A percentile compares a stretch with the other conserved stretches of the same genome.
phyloP scores from a whole-genome alignment of 2,329 filamentous ascomycete genomes.

The Colletotrichum cordylinicola region DNA sequence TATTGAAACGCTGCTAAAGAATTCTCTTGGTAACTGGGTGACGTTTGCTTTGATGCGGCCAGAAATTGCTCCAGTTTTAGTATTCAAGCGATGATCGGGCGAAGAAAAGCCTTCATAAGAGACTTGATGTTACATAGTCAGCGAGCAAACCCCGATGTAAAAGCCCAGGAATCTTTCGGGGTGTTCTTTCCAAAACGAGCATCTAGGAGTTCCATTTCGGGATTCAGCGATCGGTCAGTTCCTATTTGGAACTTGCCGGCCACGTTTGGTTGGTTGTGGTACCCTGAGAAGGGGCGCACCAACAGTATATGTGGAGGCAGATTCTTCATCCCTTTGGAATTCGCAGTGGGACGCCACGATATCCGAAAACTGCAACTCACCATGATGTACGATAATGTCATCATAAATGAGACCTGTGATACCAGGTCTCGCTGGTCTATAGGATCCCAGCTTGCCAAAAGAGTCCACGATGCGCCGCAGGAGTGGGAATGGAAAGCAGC shows the following conservation, averaged over 20 bases:
- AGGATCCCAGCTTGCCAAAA: neutral
- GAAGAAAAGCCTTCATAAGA: neutral
- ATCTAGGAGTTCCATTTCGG: neutral
- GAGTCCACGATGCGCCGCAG: neutral
- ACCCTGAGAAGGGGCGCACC: neutral
- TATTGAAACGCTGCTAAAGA: fast-evolving
- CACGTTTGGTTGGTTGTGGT: neutral
- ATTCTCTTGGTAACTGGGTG: neutral
- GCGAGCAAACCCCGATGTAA: neutral
- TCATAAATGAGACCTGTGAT: neutral
- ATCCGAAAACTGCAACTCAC: neutral
- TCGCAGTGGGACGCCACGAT: neutral
- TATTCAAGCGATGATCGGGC: neutral
- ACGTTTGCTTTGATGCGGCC: fast-evolving
- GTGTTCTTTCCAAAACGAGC: neutral
- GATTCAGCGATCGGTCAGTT: neutral
- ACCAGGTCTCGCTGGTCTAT: neutral
- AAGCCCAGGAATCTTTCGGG: neutral
- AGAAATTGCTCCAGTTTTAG: neutral
- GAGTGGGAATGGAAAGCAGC: neutral
- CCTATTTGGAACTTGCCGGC: neutral
- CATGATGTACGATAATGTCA: neutral
- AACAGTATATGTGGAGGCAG: neutral
- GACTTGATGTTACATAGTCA: neutral
- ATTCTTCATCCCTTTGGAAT: neutral